Conservation (phyloP, 2,329 filamentous ascomycete genomes). For the Fusarium albosuccineum region DNA sequence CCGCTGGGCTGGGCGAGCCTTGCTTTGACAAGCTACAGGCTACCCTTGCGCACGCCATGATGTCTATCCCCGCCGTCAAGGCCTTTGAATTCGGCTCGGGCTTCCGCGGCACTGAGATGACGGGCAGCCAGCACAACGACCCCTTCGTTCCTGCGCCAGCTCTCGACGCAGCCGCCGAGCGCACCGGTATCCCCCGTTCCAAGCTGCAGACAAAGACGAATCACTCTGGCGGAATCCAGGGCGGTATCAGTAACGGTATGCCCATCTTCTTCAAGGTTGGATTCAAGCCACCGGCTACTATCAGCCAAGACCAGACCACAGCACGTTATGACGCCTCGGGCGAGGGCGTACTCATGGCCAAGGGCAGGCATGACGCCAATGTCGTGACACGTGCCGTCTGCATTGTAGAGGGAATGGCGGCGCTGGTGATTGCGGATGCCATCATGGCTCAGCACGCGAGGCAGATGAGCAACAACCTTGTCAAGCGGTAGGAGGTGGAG, state of each 20-base stretch:
- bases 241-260: conserved; percentile 93
- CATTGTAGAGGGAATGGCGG: conserved; percentile 94
- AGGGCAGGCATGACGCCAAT: conserved; percentile 96
- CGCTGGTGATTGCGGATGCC: conserved; percentile 88
- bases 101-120: conserved; percentile 87
- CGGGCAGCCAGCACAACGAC: conserved; percentile 93
- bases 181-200: conserved; percentile 64
- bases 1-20: conserved; percentile 90
- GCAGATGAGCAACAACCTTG: conserved; percentile 53
- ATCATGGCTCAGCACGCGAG: conserved; percentile 83
- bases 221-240: conserved; percentile 94
- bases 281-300: conserved; percentile 96
- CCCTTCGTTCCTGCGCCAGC: conserved; percentile 60
- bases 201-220: conserved; percentile 84
- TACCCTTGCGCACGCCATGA: conserved; percentile 90
- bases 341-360: conserved; percentile 85
- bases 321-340: conserved; percentile 78
- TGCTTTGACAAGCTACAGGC: conserved; percentile 97
- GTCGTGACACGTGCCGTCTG: too few relatives aligned
- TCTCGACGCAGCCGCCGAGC: conserved; percentile 58
- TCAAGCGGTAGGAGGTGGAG: conserved; percentile 19
- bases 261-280: conserved; percentile 94
- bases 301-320: conserved; percentile 88
- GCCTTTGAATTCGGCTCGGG: conserved; percentile 96
- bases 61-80: conserved; percentile 94